Base-by-base conservation (phyloP, 768 basidiomycete species). In the Mycena crocata region DNA sequence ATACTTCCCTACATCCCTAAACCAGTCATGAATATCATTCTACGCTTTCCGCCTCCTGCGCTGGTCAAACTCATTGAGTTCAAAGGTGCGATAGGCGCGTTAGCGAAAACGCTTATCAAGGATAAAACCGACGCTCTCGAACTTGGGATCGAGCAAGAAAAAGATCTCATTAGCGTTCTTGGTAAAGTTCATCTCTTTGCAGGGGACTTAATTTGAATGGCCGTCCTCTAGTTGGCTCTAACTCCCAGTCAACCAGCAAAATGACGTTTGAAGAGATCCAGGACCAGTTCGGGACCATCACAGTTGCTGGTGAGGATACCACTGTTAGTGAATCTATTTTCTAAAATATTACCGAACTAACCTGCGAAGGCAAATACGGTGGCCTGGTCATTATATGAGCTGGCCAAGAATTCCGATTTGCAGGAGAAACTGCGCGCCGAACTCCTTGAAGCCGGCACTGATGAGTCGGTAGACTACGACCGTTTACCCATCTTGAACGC, bases 341-440 rank as follows among this genome's bases (percentile, higher is more conserved):
- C 2, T 19, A 19, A 17, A 49, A 12, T 28, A 15, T 35, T 30
- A 23, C 14, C 17, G 35, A 17, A 19, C 54, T 66, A 32, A 60
- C 4, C n/a, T 23, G 9, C 21, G 14, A n/a, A 68, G 67, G 67
- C 67, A 5, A 68, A 68, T 24, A 68, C 68, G 1, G 68, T 66
- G 24, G 68, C 64, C 5, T 79, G 78, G 76, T 74, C 74, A 8
- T 70, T 80, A n/a, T 72, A 77, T 37, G 78, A 79, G 56, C 72
- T 79, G 5, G 75, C 72, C 24, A 71, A 71, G 48, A 68, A 76
- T 44, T 73, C 71, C 0, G 74, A 79, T 35, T 62, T 67, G 37
- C 77, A 79, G 67, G 52, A 28, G 26, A 69, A 74, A 28, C 68
- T 79, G n/a, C 71, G 77, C 39, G 70, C 71, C 26, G 78, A 79